A percentile compares a stretch with the other conserved stretches of the same genome.
Conservation (phyloP, 2,329 filamentous ascomycete species). For the Xylaria sp. region DNA sequence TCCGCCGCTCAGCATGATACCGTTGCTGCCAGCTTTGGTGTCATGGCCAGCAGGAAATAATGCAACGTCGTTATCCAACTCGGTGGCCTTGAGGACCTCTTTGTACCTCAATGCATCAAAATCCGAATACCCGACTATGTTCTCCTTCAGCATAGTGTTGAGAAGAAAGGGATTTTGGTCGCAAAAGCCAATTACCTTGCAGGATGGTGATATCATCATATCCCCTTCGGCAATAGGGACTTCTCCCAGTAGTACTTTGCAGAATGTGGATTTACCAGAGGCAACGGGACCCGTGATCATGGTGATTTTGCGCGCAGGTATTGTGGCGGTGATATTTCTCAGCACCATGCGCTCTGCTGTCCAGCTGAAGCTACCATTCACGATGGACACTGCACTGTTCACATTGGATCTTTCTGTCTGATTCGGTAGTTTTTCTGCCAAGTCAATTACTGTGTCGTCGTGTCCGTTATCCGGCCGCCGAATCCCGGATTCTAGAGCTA, state of each 20-base stretch:
- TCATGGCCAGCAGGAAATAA: slow-evolving; percentile 38
- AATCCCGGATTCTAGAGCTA: neutral
- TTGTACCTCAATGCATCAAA: slow-evolving; percentile 44
- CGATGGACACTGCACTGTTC: neutral
- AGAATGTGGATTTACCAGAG: slow-evolving; percentile 57
- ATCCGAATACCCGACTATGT: slow-evolving; percentile 45
- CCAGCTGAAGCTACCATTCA: slow-evolving; percentile 16
- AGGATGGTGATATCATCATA: neutral
- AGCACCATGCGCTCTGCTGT: slow-evolving; percentile 8
- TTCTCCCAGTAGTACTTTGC: slow-evolving; percentile 54
- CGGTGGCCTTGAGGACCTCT: slow-evolving; percentile 44
- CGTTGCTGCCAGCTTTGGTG: slow-evolving; percentile 57
- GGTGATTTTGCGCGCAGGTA: slow-evolving; percentile 49
- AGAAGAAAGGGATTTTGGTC: slow-evolving; percentile 51
- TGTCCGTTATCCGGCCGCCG: neutral
- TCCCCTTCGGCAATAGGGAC: slow-evolving; percentile 42
- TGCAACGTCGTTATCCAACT: slow-evolving; percentile 47
- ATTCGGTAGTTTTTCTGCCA: neutral
- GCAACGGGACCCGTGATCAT: slow-evolving; percentile 57
- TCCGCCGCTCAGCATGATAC: slow-evolving; percentile 57
- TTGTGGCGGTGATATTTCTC: slow-evolving; percentile 47
- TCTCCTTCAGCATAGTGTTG: slow-evolving; percentile 49
- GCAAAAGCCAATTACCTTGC: slow-evolving; percentile 50
- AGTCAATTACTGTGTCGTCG: neutral
- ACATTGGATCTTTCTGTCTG: neutral